Evolutionary conservation across 208 protist genomes (phyloP).

Genomic region (Trypanosoma vivax): DNA sequence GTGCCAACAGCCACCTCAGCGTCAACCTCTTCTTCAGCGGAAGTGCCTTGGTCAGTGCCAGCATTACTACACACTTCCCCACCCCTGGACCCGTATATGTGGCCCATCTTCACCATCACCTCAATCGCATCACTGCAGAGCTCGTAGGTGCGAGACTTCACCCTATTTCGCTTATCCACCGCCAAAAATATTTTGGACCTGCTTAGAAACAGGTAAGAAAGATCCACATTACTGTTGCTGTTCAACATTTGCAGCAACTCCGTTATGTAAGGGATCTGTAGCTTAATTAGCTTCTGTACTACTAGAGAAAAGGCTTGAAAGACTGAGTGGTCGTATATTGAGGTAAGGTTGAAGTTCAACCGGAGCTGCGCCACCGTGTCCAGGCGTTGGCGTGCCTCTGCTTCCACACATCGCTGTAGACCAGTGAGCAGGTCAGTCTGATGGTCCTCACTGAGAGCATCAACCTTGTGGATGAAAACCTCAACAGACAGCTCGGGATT

Average conservation of each 20-base stretch:
- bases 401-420: constrained; percentile 73
- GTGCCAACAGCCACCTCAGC: constrained; percentile 16
- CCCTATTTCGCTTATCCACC: constrained; percentile 71
- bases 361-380: constrained; percentile 46
- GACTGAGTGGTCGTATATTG: constrained; percentile 88
- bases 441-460: constrained; percentile 81
- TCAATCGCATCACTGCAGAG: constrained; percentile 86
- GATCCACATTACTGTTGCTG: constrained; percentile 79
- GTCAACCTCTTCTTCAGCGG: not conserved
- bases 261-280: constrained; percentile 72
- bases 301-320: constrained; percentile 88
- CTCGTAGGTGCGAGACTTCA: constrained; percentile 76
- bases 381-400: constrained; percentile 71
- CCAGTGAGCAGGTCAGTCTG: constrained; percentile 72
- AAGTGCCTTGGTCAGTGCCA: not conserved
- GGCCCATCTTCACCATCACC: constrained; percentile 66
- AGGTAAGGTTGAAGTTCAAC: constrained; percentile 88
- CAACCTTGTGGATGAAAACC: constrained; percentile 90
- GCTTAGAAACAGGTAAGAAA: constrained; percentile 84
- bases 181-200: constrained; percentile 84
- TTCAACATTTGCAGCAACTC: constrained; percentile 85
- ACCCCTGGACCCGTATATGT: constrained; percentile 38
- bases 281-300: constrained; percentile 77
- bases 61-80: constrained; percentile 8
- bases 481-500: constrained; percentile 75